Base-by-base conservation (phyloP, 257 asterid genomes). In the Petunia axillaris region DNA sequence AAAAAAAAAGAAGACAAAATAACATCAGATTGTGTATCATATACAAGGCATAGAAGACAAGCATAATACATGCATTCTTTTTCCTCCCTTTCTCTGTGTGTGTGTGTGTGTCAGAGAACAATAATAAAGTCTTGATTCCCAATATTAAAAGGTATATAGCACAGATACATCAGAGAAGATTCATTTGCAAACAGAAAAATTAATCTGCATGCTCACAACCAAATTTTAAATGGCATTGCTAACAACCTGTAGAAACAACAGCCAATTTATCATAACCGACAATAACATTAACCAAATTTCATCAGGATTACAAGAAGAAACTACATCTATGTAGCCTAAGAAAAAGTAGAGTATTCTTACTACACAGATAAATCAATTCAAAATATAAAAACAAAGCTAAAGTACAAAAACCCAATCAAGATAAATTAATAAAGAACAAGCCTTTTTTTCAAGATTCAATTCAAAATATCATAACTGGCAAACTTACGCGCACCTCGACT, bases 91-190 rank as follows among this genome's bases (percentile, higher is more conserved):
- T 41, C 54, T 15, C 53, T 41, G 14, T 66, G 25, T 41, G 8
- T 58, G 7, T 66, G 55, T 67, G 40, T 25, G 35, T 73, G 62
- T 73, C 77, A 73, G 77, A 50, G 35, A 14, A 50, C 46, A 73
- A 13, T 53, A 59, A 75, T 52, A 63, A 73, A 80, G 2, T 13
- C n/a, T 60, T 55, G 82, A 82, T 76, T 48, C 44, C 50, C 77
- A 35, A 73, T 35, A 71, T 35, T 71, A 48, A 10, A 71, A 71
- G 44, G 60, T 14, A 71, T 11, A 71, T 48, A 35, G 58, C 38
- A 25, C 0, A 73, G 11, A 7, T 50, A 50, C 44, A 73, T 36
- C 25, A 35, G 13, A 50, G 77, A 36, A 65, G 40, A 65, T 62
- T 62, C 41, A 25, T 41, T 35, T 8, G 6, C 41, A 62, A 62